Percentiles rank a stretch among this genome's conserved stretches.
phyloP scores from a whole-genome alignment of 768 basidiomycete species.

The Naganishia randhawae region DNA sequence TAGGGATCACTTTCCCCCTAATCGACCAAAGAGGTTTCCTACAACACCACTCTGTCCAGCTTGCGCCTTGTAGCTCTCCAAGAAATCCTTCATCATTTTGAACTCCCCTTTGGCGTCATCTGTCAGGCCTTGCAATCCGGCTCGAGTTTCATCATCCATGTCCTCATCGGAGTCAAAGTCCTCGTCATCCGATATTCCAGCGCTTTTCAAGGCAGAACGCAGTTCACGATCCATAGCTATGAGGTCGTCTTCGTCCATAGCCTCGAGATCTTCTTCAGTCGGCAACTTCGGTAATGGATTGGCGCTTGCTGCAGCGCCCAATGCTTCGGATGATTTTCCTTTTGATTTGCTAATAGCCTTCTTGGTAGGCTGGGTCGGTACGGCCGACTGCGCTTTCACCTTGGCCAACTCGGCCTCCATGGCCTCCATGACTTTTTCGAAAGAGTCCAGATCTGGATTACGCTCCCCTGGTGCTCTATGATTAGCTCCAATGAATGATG shows the following conservation, averaged over 20 bases:
- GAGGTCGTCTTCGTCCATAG: slow-evolving; percentile 64
- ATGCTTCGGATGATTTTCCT: slow-evolving; percentile 29
- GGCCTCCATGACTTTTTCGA: slow-evolving; percentile 92
- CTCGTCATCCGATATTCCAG: slow-evolving; percentile 58
- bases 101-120: slow-evolving; percentile 60
- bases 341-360: slow-evolving; percentile 9
- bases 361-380: slow-evolving; percentile 8
- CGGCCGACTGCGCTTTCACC: slow-evolving; percentile 22
- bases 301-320: neutral
- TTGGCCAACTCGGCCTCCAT: slow-evolving; percentile 77
- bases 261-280: slow-evolving; percentile 55
- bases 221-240: slow-evolving; percentile 83
- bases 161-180: slow-evolving; percentile 53
- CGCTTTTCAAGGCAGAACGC: slow-evolving; percentile 59
- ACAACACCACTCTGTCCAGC: slow-evolving; percentile 86
- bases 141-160: slow-evolving; percentile 46
- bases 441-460: slow-evolving; percentile 78
- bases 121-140: slow-evolving; percentile 33
- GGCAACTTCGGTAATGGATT: slow-evolving; percentile 43
- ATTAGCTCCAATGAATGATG: neutral
- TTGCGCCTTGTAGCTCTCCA: slow-evolving; percentile 94
- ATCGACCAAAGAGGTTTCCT: slow-evolving; percentile 76
- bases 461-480: slow-evolving; percentile 10
- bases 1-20: slow-evolving; percentile 58
- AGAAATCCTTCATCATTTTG: slow-evolving; percentile 88